phyloP scores from a whole-genome alignment of 257 asterid species.

The Capsicum rhomboideum region DNA sequence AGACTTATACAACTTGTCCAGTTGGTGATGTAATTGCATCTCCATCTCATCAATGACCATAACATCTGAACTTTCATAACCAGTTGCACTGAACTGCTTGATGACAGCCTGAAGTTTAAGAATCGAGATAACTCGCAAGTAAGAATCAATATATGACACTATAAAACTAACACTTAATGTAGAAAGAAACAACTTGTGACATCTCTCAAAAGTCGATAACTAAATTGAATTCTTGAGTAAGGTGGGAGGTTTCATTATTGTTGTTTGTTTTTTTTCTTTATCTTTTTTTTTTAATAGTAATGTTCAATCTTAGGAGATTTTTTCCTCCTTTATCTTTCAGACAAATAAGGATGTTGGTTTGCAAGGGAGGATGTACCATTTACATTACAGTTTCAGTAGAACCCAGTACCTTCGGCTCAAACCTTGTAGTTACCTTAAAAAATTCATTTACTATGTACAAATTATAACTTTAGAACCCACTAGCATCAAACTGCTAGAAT shows the following conservation, averaged over 20 bases:
- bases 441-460: not conserved
- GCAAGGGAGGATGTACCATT: not conserved
- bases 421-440: not conserved
- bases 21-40: conserved; percentile 80
- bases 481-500: not conserved
- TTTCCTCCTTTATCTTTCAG: not conserved
- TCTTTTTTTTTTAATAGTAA: not conserved
- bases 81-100: conserved; percentile 84
- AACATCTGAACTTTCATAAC: conserved; percentile 79
- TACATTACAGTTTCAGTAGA: not conserved
- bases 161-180: not conserved
- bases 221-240: not conserved
- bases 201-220: not conserved
- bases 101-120: conserved; percentile 66
- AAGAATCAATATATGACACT: not conserved
- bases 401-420: not conserved
- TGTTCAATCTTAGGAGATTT: not conserved
- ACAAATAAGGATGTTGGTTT: not conserved
- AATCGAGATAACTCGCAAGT: not conserved
- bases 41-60: conserved; percentile 92
- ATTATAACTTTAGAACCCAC: not conserved
- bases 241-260: not conserved
- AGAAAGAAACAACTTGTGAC: not conserved
- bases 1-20: conserved; percentile 82
- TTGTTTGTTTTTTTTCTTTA: not conserved